Percentiles rank a stretch among this genome's conserved stretches.
phyloP scores from a whole-genome alignment of 768 basidiomycete species.

The Boletus sp. region DNA sequence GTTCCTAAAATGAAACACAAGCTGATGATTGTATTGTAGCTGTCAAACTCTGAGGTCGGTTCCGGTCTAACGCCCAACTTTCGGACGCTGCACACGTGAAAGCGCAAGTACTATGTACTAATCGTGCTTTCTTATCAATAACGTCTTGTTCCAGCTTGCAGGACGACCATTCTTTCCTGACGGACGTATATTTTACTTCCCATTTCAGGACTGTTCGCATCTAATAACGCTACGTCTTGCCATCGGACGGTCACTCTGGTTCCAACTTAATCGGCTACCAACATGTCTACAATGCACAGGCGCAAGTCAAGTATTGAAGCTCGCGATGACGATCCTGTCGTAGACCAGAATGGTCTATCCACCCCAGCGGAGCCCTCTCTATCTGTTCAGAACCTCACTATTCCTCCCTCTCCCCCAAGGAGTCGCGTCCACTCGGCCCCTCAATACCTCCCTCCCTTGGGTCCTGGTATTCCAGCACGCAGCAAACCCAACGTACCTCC shows the following conservation, averaged over 20 bases:
- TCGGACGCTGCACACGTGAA: background rate
- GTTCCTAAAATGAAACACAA: background rate
- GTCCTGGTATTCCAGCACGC: conserved; percentile 22
- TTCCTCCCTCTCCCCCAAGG: conserved; percentile 21
- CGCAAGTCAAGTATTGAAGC: conserved; percentile 46
- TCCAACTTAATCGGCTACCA: background rate
- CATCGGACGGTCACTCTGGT: background rate
- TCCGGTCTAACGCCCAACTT: conserved; percentile 7
- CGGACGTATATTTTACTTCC: background rate
- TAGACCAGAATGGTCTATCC: conserved; percentile 2
- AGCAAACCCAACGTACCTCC: conserved; percentile 17
- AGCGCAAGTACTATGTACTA: background rate
- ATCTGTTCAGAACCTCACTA: conserved; percentile 1
- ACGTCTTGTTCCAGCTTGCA: conserved; percentile 6
- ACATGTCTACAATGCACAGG: conserved; percentile 33
- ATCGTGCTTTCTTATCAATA: background rate
- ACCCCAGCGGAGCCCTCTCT: conserved; percentile 1
- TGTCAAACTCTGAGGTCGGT: conserved; percentile 1
- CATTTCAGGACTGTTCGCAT: background rate
- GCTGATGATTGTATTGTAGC: conserved; percentile 9
- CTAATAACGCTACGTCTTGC: background rate
- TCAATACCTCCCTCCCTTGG: conserved; percentile 14
- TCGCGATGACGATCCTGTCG: conserved; percentile 25
- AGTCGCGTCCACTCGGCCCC: conserved; percentile 29
- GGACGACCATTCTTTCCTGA: background rate